Percentiles rank a stretch among this genome's conserved stretches.
Evolutionary conservation across 2,329 filamentous ascomycete genomes (phyloP).

Genomic region (Byssothecium circinans): DNA sequence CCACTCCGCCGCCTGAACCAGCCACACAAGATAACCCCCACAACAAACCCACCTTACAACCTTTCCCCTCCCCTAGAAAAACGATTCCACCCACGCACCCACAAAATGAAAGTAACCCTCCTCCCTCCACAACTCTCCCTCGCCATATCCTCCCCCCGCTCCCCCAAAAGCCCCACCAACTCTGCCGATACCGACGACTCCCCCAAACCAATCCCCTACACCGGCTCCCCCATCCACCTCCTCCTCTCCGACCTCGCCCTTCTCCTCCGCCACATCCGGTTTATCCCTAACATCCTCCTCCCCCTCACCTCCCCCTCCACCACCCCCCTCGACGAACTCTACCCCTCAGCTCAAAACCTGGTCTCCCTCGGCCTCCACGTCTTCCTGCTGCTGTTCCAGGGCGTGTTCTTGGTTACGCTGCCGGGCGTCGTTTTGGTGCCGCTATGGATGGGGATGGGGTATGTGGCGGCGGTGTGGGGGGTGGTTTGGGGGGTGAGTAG

Average conservation of each 20-base stretch:
- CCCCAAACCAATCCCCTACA: slow-evolving; percentile 22
- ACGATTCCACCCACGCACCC: no score
- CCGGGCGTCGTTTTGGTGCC: slow-evolving; percentile 52
- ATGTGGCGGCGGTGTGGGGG: slow-evolving; percentile 30
- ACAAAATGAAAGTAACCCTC: no score
- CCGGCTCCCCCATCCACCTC: slow-evolving; percentile 22
- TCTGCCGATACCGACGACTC: background rate
- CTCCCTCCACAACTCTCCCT: no score
- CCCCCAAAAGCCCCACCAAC: background rate
- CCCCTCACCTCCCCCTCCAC: slow-evolving; percentile 15
- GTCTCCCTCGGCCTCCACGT: slow-evolving; percentile 62
- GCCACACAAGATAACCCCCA: no score
- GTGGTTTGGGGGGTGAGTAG: slow-evolving; percentile 35
- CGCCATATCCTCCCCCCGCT: background rate
- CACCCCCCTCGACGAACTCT: slow-evolving; percentile 59
- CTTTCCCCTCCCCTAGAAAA: no score
- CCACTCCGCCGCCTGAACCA: no score
- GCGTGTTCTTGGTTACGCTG: slow-evolving; percentile 61
- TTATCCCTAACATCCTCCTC: slow-evolving; percentile 18
- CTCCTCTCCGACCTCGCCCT: slow-evolving; percentile 24
- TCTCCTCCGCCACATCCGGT: slow-evolving; percentile 14
- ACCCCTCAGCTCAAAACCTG: slow-evolving; percentile 60
- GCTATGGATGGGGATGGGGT: slow-evolving; percentile 43
- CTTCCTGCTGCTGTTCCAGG: slow-evolving; percentile 58
- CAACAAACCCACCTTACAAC: no score